phyloP scores from a whole-genome alignment of 2,329 filamentous ascomycete species.

The Sphaerulina populicola region DNA sequence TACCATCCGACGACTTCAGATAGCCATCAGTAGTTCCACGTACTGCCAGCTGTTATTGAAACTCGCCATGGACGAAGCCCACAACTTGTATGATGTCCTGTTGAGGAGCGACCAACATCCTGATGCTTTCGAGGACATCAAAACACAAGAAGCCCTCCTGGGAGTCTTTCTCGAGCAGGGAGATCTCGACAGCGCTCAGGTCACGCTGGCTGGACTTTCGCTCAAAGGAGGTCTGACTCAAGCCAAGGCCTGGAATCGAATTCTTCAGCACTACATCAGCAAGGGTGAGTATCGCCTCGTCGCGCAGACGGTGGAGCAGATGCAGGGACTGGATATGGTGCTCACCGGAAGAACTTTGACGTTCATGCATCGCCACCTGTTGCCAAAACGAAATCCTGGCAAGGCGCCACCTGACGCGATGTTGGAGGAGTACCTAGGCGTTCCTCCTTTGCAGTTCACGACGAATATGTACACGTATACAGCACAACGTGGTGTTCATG shows the following conservation, averaged over 20 bases:
- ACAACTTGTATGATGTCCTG: constrained; percentile 45
- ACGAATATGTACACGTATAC: constrained; percentile 41
- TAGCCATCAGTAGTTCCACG: constrained; percentile 53
- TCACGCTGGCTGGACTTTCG: constrained; percentile 49
- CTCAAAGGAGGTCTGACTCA: constrained; percentile 30
- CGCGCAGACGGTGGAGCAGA: constrained; percentile 40
- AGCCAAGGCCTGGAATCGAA: constrained; percentile 40
- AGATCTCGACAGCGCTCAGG: constrained; percentile 47
- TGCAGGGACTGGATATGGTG: constrained; percentile 40
- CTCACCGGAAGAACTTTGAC: constrained; percentile 41
- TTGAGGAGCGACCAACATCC: constrained; percentile 57
- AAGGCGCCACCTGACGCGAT: constrained; percentile 30
- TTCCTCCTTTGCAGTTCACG: constrained; percentile 37
- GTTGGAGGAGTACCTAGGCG: constrained; percentile 8
- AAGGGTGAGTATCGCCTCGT: constrained; percentile 24
- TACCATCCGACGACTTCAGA: constrained; percentile 53
- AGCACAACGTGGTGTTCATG: constrained; percentile 29
- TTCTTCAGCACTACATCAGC: constrained; percentile 38
- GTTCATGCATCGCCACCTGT: constrained; percentile 35
- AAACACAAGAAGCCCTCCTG: constrained; percentile 49
- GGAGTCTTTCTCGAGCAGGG: constrained; percentile 43
- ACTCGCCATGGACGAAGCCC: constrained; percentile 53
- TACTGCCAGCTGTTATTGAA: constrained; percentile 59
- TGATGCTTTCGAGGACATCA: constrained; percentile 51
- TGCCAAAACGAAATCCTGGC: constrained; percentile 35